These are phyloP conservation scores for Xerocomellus amylosporus DNA, from an alignment of 768 basidiomycete species.

Conservation along the genomic window DNA sequence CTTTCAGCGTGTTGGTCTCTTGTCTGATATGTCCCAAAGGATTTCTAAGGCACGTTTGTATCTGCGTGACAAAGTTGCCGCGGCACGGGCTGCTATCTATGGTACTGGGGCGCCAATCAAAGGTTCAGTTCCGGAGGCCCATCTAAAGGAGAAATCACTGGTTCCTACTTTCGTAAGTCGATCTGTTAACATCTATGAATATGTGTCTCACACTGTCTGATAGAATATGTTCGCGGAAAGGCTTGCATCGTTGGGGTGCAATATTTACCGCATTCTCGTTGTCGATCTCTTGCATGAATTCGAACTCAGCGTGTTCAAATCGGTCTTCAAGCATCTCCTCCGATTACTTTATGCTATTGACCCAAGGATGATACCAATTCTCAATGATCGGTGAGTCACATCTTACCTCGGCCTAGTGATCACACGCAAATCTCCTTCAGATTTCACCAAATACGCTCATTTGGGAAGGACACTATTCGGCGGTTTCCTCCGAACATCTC, in stretches of 20 bases:
- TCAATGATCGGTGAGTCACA: slow-evolving; percentile 25
- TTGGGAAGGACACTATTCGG: slow-evolving; percentile 33
- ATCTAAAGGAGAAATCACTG: slow-evolving; percentile 6
- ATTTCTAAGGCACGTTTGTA: not conserved
- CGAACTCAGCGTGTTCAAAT: slow-evolving; percentile 41
- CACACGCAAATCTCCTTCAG: slow-evolving; percentile 2
- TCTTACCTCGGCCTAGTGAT: not conserved
- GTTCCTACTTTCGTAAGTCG: slow-evolving; percentile 11
- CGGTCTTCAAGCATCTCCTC: slow-evolving; percentile 36
- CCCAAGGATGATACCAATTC: slow-evolving; percentile 6
- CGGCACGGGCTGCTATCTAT: slow-evolving; percentile 9
- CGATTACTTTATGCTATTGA: slow-evolving; percentile 26
- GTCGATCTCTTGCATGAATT: slow-evolving; percentile 42
- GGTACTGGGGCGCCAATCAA: slow-evolving; percentile 12
- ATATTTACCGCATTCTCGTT: slow-evolving; percentile 28
- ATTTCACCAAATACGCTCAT: slow-evolving; percentile 17
- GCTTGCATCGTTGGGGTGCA: slow-evolving; percentile 18
- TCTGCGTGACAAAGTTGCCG: not conserved
- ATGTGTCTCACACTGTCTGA: not conserved
- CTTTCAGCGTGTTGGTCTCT: slow-evolving; percentile 13
- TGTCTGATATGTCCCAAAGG: slow-evolving; percentile 5
- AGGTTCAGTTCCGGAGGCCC: slow-evolving; percentile 1
- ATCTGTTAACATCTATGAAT: not conserved
- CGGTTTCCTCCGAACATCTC: slow-evolving; percentile 35
- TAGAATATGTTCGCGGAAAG: slow-evolving; percentile 36